Conservation (phyloP, 805 yeast species). For the Teunomyces barrocoloradensis region DNA sequence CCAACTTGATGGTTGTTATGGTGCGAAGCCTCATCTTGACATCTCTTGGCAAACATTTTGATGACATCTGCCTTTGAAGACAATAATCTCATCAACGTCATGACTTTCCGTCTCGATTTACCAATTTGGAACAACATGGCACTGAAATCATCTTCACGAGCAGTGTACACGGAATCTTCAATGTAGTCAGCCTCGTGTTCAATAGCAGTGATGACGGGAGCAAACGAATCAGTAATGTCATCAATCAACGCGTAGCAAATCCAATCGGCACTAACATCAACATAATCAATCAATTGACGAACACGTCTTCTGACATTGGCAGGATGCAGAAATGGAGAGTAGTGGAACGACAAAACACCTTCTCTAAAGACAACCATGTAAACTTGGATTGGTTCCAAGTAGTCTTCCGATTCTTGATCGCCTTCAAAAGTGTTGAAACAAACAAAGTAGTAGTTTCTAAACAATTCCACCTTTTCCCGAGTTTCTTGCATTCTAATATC, state of each 20-base stretch:
- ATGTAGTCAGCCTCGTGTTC: constrained; percentile 30
- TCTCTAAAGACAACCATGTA: constrained; percentile 29
- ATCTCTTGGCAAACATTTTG: constrained; percentile 28
- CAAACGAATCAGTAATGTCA: constrained; percentile 31
- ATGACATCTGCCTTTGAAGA: constrained; percentile 30
- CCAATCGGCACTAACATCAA: constrained; percentile 30
- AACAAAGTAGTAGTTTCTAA: constrained; percentile 86
- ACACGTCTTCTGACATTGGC: constrained; percentile 29
- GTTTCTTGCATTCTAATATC: constrained; percentile 96
- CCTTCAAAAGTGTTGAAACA: constrained; percentile 96
- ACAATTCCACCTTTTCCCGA: constrained; percentile 94
- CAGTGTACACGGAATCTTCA: constrained; percentile 26
- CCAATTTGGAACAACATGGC: constrained; percentile 25
- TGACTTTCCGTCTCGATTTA: constrained; percentile 26
- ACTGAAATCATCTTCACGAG: constrained; percentile 21
- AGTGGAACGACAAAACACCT: constrained; percentile 28
- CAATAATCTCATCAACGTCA: constrained; percentile 29
- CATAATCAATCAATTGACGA: constrained; percentile 28
- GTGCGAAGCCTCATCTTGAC: constrained; percentile 24
- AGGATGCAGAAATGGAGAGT: constrained; percentile 26
- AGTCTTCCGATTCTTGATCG: constrained; percentile 44
- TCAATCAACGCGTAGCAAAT: constrained; percentile 30
- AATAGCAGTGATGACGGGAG: constrained; percentile 27
- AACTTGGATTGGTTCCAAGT: constrained; percentile 29
- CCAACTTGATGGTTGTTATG: constrained; percentile 3